These are phyloP conservation scores for Beta lomatogona DNA, from an alignment of 179 eudicot genomes.

Conservation along the genomic window DNA sequence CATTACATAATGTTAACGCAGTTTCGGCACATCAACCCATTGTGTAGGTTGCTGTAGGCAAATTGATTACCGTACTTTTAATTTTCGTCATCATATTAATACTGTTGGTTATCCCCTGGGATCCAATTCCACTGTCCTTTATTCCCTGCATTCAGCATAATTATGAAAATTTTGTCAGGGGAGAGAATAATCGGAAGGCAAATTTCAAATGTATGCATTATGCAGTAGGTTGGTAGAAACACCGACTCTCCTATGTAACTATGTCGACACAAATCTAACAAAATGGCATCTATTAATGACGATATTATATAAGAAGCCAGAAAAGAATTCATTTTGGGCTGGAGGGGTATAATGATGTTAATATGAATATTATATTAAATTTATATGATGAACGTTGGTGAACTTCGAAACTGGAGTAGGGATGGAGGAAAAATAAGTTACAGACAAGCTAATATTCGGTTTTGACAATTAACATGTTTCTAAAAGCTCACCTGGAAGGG, in stretches of 20 bases:
- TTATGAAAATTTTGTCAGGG: not conserved
- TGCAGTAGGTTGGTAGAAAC: not conserved
- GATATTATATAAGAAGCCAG: too few species aligned
- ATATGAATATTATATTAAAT: too few species aligned
- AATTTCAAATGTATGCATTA: not conserved
- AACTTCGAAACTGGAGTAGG: too few species aligned
- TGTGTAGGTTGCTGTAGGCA: constrained; percentile 84
- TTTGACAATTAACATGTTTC: not conserved
- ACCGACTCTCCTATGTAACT: too few species aligned
- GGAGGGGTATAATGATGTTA: too few species aligned
- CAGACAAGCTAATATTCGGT: not conserved
- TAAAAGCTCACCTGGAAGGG: constrained; percentile 65
- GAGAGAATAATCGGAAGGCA: not conserved
- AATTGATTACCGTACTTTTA: constrained; percentile 94
- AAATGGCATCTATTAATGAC: too few species aligned
- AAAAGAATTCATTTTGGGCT: too few species aligned
- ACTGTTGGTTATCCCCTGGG: constrained; percentile 94
- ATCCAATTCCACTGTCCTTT: constrained; percentile 97
- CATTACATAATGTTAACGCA: constrained; percentile 1
- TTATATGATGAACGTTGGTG: too few species aligned
- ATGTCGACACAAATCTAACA: too few species aligned
- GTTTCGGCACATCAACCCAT: constrained; percentile 58
- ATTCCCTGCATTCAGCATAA: constrained; percentile 59
- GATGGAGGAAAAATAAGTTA: too few species aligned
- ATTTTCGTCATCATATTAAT: constrained; percentile 95